phyloP scores from a whole-genome alignment of 371 early-diverging fungal genomes.

The Mitosporidium daphniae region DNA sequence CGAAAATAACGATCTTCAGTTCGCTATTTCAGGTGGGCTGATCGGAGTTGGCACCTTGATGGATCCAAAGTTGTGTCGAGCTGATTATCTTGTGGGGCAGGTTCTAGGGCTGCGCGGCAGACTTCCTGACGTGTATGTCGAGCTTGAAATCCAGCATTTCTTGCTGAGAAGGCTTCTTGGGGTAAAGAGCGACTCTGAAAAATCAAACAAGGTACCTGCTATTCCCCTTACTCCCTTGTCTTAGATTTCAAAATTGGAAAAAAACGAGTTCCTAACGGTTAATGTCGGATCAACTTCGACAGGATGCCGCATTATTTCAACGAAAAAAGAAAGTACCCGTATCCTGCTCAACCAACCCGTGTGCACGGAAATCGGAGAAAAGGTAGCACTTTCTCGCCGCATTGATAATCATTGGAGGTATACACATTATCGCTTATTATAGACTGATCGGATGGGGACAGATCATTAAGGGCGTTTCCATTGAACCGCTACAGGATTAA shows the following conservation, averaged over 20 bases:
- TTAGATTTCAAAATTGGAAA: conserved; percentile 22
- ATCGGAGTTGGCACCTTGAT: conserved; percentile 97
- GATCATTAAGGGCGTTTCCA: conserved; percentile 44
- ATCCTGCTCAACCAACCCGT: conserved; percentile 68
- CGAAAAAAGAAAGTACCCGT: conserved; percentile 65
- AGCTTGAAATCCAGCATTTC: conserved; percentile 78
- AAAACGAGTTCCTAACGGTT: conserved; percentile 75
- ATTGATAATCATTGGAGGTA: conserved; percentile 96
- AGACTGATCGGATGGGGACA: conserved; percentile 88
- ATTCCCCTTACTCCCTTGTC: conserved; percentile 2
- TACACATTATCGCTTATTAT: too few species aligned
- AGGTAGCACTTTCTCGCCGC: conserved; percentile 82
- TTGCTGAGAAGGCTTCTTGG: conserved; percentile 78
- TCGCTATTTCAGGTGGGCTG: conserved; percentile 97
- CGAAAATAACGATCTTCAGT: conserved; percentile 61
- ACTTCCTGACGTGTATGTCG: conserved; percentile 73
- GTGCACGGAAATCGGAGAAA: conserved; percentile 89
- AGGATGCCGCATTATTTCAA: conserved; percentile 57
- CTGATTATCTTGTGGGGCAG: conserved; percentile 93
- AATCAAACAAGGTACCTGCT: neutral
- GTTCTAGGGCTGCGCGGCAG: conserved; percentile 80
- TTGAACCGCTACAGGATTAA: too few species aligned
- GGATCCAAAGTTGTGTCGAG: conserved; percentile 92
- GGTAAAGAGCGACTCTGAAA: conserved; percentile 32
- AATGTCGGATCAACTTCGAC: conserved; percentile 96